These are phyloP conservation scores for Pleurotus tuber-regium DNA, from an alignment of 768 basidiomycete genomes.

Conservation along the genomic window DNA sequence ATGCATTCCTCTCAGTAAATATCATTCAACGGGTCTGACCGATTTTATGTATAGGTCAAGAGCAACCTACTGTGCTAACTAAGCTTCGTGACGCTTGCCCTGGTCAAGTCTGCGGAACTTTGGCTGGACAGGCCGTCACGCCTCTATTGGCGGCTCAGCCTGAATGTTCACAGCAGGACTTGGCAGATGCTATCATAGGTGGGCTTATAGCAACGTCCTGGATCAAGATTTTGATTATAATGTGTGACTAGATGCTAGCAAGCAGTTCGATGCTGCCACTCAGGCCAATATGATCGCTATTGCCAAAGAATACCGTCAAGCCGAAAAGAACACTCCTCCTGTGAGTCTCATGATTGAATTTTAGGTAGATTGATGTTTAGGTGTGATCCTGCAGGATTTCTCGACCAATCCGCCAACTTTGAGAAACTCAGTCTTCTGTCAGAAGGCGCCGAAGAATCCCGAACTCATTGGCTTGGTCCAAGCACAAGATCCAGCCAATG, in stretches of 20 bases:
- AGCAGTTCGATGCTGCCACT: conserved; percentile 49
- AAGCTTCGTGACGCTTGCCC: conserved; percentile 46
- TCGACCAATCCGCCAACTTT: conserved; percentile 45
- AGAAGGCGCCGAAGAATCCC: conserved; percentile 46
- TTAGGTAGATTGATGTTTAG: neutral
- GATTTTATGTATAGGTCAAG: conserved; percentile 22
- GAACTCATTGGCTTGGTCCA: conserved; percentile 49
- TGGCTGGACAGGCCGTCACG: conserved; percentile 48
- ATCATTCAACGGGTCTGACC: neutral
- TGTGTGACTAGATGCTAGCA: conserved; percentile 40
- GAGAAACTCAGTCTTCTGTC: conserved; percentile 59
- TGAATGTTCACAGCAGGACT: conserved; percentile 56
- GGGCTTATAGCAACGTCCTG: conserved; percentile 12
- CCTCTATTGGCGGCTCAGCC: conserved; percentile 50
- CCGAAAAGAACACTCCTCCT: conserved; percentile 60
- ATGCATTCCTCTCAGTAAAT: neutral
- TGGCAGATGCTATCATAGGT: conserved; percentile 58
- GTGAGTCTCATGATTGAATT: conserved; percentile 25
- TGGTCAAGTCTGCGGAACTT: conserved; percentile 43
- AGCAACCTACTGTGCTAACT: conserved; percentile 44
- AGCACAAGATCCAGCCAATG: conserved; percentile 50
- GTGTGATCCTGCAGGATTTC: conserved; percentile 42
- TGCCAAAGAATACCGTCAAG: conserved; percentile 51
- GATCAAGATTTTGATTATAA: neutral
- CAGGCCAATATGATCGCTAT: conserved; percentile 50